These are phyloP conservation scores for Lomentospora prolificans DNA, from an alignment of 2,329 filamentous ascomycete species.

Conservation along the genomic window DNA sequence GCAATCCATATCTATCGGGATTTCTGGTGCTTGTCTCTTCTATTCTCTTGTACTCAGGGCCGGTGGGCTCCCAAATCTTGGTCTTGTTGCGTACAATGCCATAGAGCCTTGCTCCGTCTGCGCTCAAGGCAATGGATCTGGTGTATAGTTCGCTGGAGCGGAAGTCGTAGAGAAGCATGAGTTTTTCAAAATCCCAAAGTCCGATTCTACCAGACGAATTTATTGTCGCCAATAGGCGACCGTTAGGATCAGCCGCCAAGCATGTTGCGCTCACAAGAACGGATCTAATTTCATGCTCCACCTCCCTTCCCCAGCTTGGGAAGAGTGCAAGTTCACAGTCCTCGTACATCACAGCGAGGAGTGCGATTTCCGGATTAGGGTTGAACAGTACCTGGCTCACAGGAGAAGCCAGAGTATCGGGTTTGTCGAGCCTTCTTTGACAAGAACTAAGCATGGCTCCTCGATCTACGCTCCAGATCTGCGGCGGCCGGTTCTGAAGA, in stretches of 20 bases:
- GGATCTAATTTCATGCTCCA: neutral
- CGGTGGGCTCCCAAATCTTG: neutral
- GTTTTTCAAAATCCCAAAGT: neutral
- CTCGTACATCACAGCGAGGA: neutral
- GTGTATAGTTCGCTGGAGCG: neutral
- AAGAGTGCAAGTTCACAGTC: neutral
- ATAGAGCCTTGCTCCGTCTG: neutral
- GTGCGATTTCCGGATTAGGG: neutral
- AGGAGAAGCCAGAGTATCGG: neutral
- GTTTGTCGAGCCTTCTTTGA: neutral
- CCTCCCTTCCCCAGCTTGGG: neutral
- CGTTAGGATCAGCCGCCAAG: neutral
- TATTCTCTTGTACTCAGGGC: neutral
- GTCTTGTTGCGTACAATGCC: neutral
- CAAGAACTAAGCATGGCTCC: neutral
- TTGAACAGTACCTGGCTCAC: neutral
- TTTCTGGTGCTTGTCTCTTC: neutral
- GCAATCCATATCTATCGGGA: too few species aligned
- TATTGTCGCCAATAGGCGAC: neutral
- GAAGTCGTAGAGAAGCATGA: neutral
- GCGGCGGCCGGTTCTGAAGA: neutral
- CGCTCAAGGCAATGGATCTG: neutral
- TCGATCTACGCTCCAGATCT: neutral
- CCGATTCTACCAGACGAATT: neutral
- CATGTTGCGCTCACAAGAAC: neutral